Evolutionary conservation across 2,329 filamentous ascomycete species (phyloP), one percentile per base, ranked within the genome.

Genomic region (Venturia asperata): DNA sequence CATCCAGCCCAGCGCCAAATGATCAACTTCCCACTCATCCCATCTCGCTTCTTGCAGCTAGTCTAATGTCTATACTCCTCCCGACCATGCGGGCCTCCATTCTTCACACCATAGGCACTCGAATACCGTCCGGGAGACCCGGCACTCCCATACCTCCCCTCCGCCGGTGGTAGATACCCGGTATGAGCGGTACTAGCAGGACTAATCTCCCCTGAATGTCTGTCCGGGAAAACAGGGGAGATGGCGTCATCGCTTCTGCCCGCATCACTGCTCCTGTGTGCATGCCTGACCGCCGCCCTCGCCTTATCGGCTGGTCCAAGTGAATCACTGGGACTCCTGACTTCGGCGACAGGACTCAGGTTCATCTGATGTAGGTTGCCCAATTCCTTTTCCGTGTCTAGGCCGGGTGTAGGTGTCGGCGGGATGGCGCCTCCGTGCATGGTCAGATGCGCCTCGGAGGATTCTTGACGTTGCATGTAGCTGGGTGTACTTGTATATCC

Each of bases 391-490:
- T 43, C 60, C 5, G n/a, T 24, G 6, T 43, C 43, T 7, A 41
- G 60, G n/a, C 60, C 60, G 1, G 43, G 39, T 43, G 39, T 47
- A 5, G 39, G 60, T 19, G 58, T 42, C 1, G 41, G 61, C 5
- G 34, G 41, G 11, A 63, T 24, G n/a, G 62, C 42, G 24, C 43
- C 75, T 10, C 79, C 79, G 64, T 80, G 78, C 79, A 81, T 81
- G 1, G 77, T 80, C 62, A 78, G 58, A 34, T 78, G 75, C 65
- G 78, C 75, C 5, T 70, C 73, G 37, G 77, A 75, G 65, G 76
- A 79, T 67, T 75, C 72, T 69, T 81, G 78, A 52, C 79, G 70
- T 2, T 76, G 74, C 37, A 80, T 68, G 66, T 80, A 80, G 4
- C 74, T 77, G 4, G 76, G 75, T 30, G 77, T 79, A 21, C 72